These are phyloP conservation scores for Aechmea fasciata DNA, from an alignment of 176 grass and related monocot genomes.

Conservation along the genomic window DNA sequence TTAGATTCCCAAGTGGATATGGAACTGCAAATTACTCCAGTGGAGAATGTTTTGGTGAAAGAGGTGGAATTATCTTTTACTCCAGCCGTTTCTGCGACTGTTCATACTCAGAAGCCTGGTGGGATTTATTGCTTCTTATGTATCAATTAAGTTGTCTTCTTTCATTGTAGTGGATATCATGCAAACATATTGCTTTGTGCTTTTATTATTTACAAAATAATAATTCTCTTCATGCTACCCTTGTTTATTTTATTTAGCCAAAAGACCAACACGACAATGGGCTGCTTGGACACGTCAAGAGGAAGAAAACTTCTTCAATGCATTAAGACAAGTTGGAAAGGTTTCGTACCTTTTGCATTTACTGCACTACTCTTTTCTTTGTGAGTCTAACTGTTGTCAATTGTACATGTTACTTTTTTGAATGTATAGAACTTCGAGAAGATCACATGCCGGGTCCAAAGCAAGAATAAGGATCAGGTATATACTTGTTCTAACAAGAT, in stretches of 20 bases:
- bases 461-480: slow-evolving; percentile 99
- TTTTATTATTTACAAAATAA: neutral
- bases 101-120: neutral
- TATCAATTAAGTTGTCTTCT: neutral
- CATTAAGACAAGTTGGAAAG: slow-evolving; percentile 95
- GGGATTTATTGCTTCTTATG: neutral
- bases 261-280: slow-evolving; percentile 76
- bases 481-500: slow-evolving; percentile 21
- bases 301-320: slow-evolving; percentile 97
- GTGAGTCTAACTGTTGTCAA: slow-evolving; percentile 26
- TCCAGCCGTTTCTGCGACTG: neutral
- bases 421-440: slow-evolving; percentile 82
- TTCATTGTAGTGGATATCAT: too few relatives aligned
- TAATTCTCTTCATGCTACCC: neutral
- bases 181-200: too few relatives aligned
- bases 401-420: slow-evolving; percentile 9
- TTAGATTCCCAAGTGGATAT: neutral
- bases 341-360: slow-evolving; percentile 32
- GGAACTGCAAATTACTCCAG: neutral
- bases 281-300: slow-evolving; percentile 95
- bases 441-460: slow-evolving; percentile 92
- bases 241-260: slow-evolving; percentile 26
- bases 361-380: slow-evolving; percentile 3
- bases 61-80: neutral
- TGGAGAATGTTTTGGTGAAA: neutral